These are phyloP conservation scores for Silene conica DNA, from an alignment of 148 eudicot species.

Conservation along the genomic window DNA sequence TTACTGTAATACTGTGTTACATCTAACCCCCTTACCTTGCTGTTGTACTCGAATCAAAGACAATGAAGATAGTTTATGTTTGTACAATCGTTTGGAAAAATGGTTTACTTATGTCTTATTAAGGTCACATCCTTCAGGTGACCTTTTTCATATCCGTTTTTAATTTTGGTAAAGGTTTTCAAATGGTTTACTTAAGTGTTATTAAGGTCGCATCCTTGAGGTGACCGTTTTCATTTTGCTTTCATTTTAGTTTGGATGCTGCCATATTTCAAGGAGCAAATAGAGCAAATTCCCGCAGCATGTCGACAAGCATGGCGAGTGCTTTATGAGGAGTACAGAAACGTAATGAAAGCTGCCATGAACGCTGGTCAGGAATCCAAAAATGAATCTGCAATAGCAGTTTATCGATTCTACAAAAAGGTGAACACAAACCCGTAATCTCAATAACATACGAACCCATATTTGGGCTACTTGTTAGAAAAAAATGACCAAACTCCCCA, in stretches of 20 bases:
- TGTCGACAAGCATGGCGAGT: conserved; percentile 31
- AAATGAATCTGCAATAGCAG: conserved; percentile 33
- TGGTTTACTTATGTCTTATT: not conserved
- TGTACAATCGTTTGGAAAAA: not conserved
- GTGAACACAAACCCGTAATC: conserved; percentile 24
- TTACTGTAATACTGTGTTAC: not conserved
- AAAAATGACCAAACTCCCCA: no score
- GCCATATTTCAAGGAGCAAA: conserved; percentile 34
- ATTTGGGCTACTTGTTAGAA: not conserved
- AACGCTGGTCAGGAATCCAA: conserved; percentile 24
- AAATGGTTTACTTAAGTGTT: not conserved
- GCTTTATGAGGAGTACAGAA: conserved; percentile 34
- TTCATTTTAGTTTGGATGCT: conserved; percentile 33
- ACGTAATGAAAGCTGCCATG: conserved; percentile 41
- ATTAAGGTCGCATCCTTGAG: not conserved
- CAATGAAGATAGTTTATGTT: not conserved
- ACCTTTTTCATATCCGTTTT: not conserved
- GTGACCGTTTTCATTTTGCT: not conserved
- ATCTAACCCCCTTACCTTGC: not conserved
- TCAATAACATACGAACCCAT: not conserved
- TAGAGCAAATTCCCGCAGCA: conserved; percentile 27
- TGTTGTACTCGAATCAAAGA: not conserved
- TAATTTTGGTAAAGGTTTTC: no score
- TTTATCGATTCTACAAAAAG: conserved; percentile 49
- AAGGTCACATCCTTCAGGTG: not conserved